Evolutionary conservation across 2,329 filamentous ascomycete genomes (phyloP), one percentile per base, ranked within the genome.

Genomic region (Mycocentrospora acerina): DNA sequence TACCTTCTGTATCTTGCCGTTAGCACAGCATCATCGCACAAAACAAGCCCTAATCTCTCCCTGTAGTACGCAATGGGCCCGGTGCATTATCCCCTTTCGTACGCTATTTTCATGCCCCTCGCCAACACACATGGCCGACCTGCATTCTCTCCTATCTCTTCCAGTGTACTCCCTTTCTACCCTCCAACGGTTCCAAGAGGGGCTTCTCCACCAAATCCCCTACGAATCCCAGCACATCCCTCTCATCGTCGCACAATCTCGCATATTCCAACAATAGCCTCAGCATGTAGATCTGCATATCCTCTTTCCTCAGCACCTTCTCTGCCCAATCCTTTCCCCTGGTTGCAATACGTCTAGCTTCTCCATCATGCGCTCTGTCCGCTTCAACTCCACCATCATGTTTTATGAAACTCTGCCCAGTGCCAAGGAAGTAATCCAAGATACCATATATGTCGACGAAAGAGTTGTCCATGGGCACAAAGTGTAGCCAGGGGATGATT

Each of bases 381-480:
- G 22, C 25, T n/a, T 34, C n/a, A 16, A 13, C 30, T 16, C 31
- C 32, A 11, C 37, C 40, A 24, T 32, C 30, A 1, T 35, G 28
- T 2, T 10, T 37, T 22, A 37, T 40, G n/a, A 29, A 32, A 2
- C 18, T 26, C 7, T 28, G 27, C 3, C 58, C 62, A 12, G 45
- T 49, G 3, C 83, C 83, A 4, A 87, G 58, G 55, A 90, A 89
- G 57, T 88, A 90, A 40, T 85, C 80, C 74, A 89, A 75, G 38
- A 88, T 82, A 25, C 79, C 82, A 44, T 82, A 89, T 54, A 86
- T 77, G 51, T 90, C 88, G 22, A 77, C 71, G 54, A 83, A 89
- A 1, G 81, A 78, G 56, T 80, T 86, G 59, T 89, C 85, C 78
- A 91, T 83, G n/a, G 87, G 88, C 2, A 89, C 83, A 54, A 88